Evolutionary conservation across 257 asterid species (phyloP), one percentile per base, ranked within the genome.

Genomic region (Solanum ossicruentum): DNA sequence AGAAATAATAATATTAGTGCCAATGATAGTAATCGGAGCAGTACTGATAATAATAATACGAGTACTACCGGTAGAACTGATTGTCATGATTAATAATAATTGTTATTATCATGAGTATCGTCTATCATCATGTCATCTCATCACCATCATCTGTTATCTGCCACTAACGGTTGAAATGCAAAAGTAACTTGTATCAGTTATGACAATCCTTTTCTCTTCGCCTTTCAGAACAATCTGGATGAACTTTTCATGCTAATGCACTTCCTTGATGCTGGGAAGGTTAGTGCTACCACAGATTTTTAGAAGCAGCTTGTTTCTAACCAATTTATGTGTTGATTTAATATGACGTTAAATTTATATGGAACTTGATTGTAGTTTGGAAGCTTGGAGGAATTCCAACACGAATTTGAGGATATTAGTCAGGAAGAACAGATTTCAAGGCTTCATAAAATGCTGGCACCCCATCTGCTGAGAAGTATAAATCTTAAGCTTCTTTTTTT

Each of bases 221-320:
- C 73, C 54, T 87, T 89, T 89, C 98, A 96, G 98, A 96, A 96
- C 89, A 93, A 96, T 88, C 89, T 96, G 91, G 99, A 96, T 80
- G 99, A 96, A 86, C 97, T 96, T 78, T 96, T 96, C 90, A 93
- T 94, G 98, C 99, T 96, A 80, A 94, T 96, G 99, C 98, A 96
- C 91, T 96, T 96, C 92, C 98, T 96, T 85, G 98, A 94, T 88
- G 97, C 98, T 85, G 98, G 98, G 82, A 96, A 96, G 97, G 98
- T 95, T 83, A 88, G 92, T 90, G 69, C 80, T 66, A 39, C 83
- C 83, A 60, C 82, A 54, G 21, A 83, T 77, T 80, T 67, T 26
- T 58, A 11, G 57, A 81, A 63, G 65, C 66, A 51, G 51, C 58
- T 52, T 16, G 28, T 78, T 9, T 26, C 65, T 51, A 10, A 52